Conservation (phyloP, 2,329 filamentous ascomycete species). For the Aquanectria penicillioides region DNA sequence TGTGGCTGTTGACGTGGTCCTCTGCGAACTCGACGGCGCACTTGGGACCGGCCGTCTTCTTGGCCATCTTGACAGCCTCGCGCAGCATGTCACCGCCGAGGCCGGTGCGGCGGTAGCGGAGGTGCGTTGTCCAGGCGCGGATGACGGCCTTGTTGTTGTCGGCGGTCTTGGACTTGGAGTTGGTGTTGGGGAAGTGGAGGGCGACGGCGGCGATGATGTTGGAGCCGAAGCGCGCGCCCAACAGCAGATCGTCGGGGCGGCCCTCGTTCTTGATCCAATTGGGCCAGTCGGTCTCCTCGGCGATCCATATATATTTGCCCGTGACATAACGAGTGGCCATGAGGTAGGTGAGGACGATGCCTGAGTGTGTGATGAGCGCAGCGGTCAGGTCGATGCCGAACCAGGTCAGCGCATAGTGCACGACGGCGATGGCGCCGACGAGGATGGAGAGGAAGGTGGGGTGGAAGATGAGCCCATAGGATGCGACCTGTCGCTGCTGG, state of each 20-base stretch:
- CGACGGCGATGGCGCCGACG: constrained; percentile 48
- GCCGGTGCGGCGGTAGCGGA: constrained; percentile 75
- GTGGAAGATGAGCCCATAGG: constrained; percentile 71
- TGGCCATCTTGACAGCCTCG: constrained; percentile 73
- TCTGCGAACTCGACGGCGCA: constrained; percentile 73
- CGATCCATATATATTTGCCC: constrained; percentile 69
- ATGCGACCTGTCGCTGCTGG: constrained; percentile 79
- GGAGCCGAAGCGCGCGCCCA: constrained; percentile 72
- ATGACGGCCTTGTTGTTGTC: constrained; percentile 71
- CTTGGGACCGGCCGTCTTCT: constrained; percentile 69
- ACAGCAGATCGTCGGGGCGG: constrained; percentile 60
- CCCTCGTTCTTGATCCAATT: constrained; percentile 59
- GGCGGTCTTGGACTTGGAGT: constrained; percentile 11
- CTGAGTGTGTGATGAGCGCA: constrained; percentile 64
- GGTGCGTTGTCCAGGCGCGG: constrained; percentile 81
- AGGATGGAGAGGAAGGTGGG: constrained; percentile 61
- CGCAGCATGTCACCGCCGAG: constrained; percentile 78
- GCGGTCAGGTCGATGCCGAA: constrained; percentile 62
- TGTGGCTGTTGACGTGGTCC: constrained; percentile 78
- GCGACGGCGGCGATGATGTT: constrained; percentile 78
- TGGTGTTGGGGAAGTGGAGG: constrained; percentile 60
- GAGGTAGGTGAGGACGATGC: constrained; percentile 71
- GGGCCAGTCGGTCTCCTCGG: constrained; percentile 71
- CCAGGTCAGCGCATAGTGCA: constrained; percentile 51
- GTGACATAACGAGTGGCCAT: constrained; percentile 69